A percentile compares a stretch with the other conserved stretches of the same genome.
These are phyloP conservation scores for Sarocladium brachiariae DNA, from an alignment of 2,329 filamentous ascomycete species.

Conservation along the genomic window DNA sequence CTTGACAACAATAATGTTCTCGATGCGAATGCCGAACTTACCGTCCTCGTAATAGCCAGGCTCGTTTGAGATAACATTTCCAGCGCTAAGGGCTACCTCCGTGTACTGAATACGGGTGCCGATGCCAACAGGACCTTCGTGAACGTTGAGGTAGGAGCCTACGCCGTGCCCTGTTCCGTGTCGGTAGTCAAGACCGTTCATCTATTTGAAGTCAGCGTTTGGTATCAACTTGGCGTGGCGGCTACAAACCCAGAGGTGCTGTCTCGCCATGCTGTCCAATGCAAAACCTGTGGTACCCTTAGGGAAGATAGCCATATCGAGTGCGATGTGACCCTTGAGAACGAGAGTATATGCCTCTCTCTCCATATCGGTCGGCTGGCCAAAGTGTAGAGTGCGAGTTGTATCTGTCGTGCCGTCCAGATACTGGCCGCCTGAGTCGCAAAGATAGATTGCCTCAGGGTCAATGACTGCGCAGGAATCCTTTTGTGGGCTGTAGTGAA, in stretches of 20 bases:
- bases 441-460: slow-evolving; percentile 80
- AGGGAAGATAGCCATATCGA: slow-evolving; percentile 82
- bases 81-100: slow-evolving; percentile 81
- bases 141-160: slow-evolving; percentile 91
- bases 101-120: slow-evolving; percentile 87
- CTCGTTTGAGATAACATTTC: slow-evolving; percentile 93
- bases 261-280: slow-evolving; percentile 79
- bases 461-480: slow-evolving; percentile 79
- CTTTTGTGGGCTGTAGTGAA: slow-evolving; percentile 87
- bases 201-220: slow-evolving; percentile 17
- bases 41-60: slow-evolving; percentile 97
- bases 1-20: slow-evolving; percentile 88
- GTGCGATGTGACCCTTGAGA: slow-evolving; percentile 84
- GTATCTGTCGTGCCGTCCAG: slow-evolving; percentile 94
- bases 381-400: slow-evolving; percentile 89
- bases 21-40: slow-evolving; percentile 88
- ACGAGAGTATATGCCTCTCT: slow-evolving; percentile 89
- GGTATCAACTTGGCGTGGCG: background rate
- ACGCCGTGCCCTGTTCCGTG: slow-evolving; percentile 96
- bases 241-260: slow-evolving; percentile 74
- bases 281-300: slow-evolving; percentile 94
- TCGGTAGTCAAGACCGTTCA: slow-evolving; percentile 80
- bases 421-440: slow-evolving; percentile 96
- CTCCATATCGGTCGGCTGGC: slow-evolving; percentile 74
- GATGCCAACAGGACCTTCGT: slow-evolving; percentile 95